phyloP scores from a whole-genome alignment of 1,284 basidiomycete species.

The Cerrena zonata region DNA sequence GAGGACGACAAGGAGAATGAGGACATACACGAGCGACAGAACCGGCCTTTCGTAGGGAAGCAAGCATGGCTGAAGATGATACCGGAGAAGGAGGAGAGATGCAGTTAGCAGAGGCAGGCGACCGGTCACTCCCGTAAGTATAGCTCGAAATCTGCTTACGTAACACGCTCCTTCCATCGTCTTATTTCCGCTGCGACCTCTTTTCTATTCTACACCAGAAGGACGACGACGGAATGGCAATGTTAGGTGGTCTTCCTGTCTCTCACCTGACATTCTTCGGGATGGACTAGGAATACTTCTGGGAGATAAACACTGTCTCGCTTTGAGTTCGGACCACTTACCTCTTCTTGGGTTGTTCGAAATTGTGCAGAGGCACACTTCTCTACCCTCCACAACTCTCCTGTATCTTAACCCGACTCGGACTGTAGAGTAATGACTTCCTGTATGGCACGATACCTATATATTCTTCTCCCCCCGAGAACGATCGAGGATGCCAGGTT shows the following conservation, averaged over 20 bases:
- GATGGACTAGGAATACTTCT: conserved; percentile 43
- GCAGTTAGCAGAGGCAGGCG: conserved; percentile 3
- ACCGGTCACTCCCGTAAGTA: not conserved
- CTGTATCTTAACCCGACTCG: too few relatives aligned
- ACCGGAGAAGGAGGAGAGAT: conserved; percentile 5
- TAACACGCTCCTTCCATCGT: not conserved
- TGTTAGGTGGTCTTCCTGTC: conserved; percentile 52
- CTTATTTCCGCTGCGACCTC: not conserved
- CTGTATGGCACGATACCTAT: conserved; percentile 2
- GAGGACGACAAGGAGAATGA: not conserved
- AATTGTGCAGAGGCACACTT: conserved; percentile 72
- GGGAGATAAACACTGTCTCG: conserved; percentile 56
- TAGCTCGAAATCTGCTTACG: conserved; percentile 4
- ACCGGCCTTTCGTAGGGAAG: conserved; percentile 55
- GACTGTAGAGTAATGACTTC: conserved; percentile 9
- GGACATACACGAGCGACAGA: conserved; percentile 55
- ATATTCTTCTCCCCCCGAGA: not conserved
- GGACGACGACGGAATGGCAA: conserved; percentile 68
- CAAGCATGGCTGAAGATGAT: conserved; percentile 44
- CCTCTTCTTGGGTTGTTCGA: conserved; percentile 52
- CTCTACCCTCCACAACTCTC: too few relatives aligned
- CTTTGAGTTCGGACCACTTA: conserved; percentile 75
- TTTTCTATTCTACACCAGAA: conserved; percentile 40
- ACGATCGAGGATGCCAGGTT: too few relatives aligned
- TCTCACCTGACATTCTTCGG: conserved; percentile 49